Percentiles rank a stretch among this genome's conserved stretches.
These are phyloP conservation scores for Ogataea hybrid DNA, from an alignment of 1,139 yeast genomes.

Conservation along the genomic window DNA sequence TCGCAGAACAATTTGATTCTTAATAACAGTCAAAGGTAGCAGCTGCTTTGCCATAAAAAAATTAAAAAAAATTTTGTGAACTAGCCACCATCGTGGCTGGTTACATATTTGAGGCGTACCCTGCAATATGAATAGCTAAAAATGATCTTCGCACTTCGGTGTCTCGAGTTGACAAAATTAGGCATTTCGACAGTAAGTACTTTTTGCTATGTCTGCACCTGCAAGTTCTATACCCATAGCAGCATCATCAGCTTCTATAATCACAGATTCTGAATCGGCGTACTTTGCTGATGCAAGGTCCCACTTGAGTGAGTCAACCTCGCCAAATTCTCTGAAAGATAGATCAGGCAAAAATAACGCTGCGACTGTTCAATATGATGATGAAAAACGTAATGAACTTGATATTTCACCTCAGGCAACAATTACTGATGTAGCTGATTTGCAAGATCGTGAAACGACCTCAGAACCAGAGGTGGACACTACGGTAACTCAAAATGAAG, in stretches of 20 bases:
- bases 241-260: constrained; percentile 14
- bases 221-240: constrained; percentile 1
- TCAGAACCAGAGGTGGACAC: not conserved
- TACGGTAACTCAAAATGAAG: not conserved
- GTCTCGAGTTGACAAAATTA: not conserved
- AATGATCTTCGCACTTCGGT: not conserved
- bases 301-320: constrained; percentile 15
- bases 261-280: constrained; percentile 23
- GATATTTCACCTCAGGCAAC: constrained; percentile 9
- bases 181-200: not conserved
- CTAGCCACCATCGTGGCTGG: constrained; percentile 5
- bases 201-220: constrained; percentile 3
- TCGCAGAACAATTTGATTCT: constrained; percentile 8
- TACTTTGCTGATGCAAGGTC: constrained; percentile 26
- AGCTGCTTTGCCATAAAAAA: not conserved
- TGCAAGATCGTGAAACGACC: constrained; percentile 2
- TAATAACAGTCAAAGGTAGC: not conserved
- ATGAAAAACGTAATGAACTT: not conserved
- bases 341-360: not conserved
- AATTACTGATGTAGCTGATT: constrained; percentile 1
- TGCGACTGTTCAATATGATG: not conserved
- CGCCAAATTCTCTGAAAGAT: constrained; percentile 1
- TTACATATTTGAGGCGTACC: constrained; percentile 4
- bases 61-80: constrained; percentile 5
- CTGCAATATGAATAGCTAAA: not conserved